Evolutionary conservation across 495 filamentous ascomycete species (phyloP).

Genomic region (Daldinia loculata): DNA sequence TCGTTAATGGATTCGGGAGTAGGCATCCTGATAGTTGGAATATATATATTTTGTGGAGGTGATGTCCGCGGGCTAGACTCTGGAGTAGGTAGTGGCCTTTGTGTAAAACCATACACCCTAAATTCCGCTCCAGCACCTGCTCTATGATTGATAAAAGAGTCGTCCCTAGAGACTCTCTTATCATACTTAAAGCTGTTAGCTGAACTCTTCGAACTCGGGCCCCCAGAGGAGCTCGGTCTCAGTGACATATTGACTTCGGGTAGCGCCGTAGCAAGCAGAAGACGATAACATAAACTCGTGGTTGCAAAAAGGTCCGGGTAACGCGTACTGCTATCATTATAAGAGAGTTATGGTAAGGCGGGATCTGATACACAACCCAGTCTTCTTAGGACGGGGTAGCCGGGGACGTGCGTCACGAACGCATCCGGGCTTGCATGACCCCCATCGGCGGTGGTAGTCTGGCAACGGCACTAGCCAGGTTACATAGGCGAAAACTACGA

Average conservation of each 20-base stretch:
- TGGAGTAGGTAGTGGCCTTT: slow-evolving; percentile 54
- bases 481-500: slow-evolving; percentile 23
- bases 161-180: slow-evolving; percentile 57
- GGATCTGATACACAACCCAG: slow-evolving; percentile 58
- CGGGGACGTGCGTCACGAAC: slow-evolving; percentile 51
- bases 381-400: slow-evolving; percentile 48
- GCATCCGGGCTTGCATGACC: slow-evolving; percentile 42
- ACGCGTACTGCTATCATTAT: slow-evolving; percentile 34
- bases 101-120: slow-evolving; percentile 45
- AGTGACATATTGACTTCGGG: slow-evolving; percentile 48
- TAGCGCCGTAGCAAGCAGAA: slow-evolving; percentile 47
- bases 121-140: slow-evolving; percentile 33
- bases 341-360: slow-evolving; percentile 46
- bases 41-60: slow-evolving; percentile 35
- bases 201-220: slow-evolving; percentile 34
- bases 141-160: slow-evolving; percentile 52
- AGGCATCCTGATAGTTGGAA: slow-evolving; percentile 43
- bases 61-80: slow-evolving; percentile 50
- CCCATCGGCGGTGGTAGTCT: slow-evolving; percentile 28
- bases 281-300: slow-evolving; percentile 50
- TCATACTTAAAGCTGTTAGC: slow-evolving; percentile 45
- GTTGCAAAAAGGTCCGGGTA: slow-evolving; percentile 25
- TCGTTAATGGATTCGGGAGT: slow-evolving; percentile 54
- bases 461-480: slow-evolving; percentile 26
- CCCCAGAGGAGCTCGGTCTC: slow-evolving; percentile 55